Evolutionary conservation across 805 yeast genomes (phyloP).

Genomic region (Komagataella ulmi): DNA sequence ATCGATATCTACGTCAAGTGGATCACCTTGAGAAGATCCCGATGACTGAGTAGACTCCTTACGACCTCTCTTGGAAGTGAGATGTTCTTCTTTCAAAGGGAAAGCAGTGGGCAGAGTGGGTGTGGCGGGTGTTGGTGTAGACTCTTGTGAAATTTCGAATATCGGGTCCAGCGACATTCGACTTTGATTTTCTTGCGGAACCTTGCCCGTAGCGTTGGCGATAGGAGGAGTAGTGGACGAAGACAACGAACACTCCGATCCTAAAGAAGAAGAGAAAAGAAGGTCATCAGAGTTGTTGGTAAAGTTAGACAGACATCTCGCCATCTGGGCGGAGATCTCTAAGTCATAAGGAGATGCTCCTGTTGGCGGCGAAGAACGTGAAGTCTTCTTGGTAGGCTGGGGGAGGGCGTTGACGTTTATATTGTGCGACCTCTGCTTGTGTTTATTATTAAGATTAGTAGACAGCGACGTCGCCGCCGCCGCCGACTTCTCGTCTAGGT

Average conservation of each 20-base stretch:
- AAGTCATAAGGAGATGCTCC: slow-evolving; percentile 13
- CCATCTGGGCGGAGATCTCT: slow-evolving; percentile 34
- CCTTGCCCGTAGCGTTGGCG: background rate
- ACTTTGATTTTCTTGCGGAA: slow-evolving; percentile 12
- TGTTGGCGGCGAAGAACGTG: slow-evolving; percentile 7
- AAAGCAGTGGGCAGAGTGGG: background rate
- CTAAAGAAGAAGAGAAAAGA: slow-evolving; percentile 20
- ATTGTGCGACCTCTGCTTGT: slow-evolving; percentile 1
- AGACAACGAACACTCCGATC: slow-evolving; percentile 4
- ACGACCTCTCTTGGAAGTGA: slow-evolving; percentile 1
- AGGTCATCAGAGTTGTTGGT: background rate
- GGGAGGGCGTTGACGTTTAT: slow-evolving; percentile 1
- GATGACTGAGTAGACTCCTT: background rate
- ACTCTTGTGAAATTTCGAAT: slow-evolving; percentile 19
- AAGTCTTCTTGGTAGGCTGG: slow-evolving; percentile 1
- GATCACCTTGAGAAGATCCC: background rate
- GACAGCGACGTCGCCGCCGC: slow-evolving; percentile 1
- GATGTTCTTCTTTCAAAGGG: slow-evolving; percentile 1
- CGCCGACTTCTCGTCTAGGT: slow-evolving; percentile 4
- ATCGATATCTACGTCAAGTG: slow-evolving; percentile 37
- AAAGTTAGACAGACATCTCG: slow-evolving; percentile 17
- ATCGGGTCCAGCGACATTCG: slow-evolving; percentile 11
- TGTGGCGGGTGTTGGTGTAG: slow-evolving; percentile 12
- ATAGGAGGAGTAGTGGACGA: background rate
- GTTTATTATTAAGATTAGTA: slow-evolving; percentile 1